Base-by-base conservation (phyloP, 208 protist species). In the Trypanosoma mega region DNA sequence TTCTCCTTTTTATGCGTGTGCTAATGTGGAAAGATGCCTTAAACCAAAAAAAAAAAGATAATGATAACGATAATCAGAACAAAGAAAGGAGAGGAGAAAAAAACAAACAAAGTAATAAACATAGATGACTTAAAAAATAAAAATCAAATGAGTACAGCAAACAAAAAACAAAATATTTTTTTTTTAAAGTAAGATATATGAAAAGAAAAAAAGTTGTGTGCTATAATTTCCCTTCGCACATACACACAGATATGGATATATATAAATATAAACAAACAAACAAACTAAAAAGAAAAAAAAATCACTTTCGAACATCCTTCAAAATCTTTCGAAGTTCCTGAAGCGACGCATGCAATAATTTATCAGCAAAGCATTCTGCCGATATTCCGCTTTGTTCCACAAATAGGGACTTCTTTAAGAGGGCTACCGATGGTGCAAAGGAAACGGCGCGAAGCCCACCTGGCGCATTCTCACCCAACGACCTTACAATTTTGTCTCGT, bases 371-470 rank as follows among this genome's bases (percentile, higher is more conserved):
- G 16, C 58, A 43, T 29, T 71, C 64, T 14, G 56, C 47, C 3
- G 64, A 53, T 21, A 71, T 20, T 0, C 49, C 56, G 41, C 39
- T 59, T 26, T 34, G 12, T 20, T 37, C 56, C 36, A 71, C 36
- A 52, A 64, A 64, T 2, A 30, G 11, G 3, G 55, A 71, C 0
- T 31, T 47, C 9, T 50, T 45, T 7, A 71, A 30, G 37, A 63
- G 53, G 3, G 56, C 2, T 2, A 71, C 41, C 2, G 64, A 71
- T 47, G 64, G 64, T 6, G 64, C 64, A 59, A 71, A 59, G 14
- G 64, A 71, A 46, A 71, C 56, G 0, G 64, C 48, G 30, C 57
- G 30, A 20, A 71, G 21, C 23, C 33, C n/a, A 12, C 39, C 47
- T 33, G 56, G 47, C 44, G 41, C 26, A 14, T 54, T 56, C 0